Conservation (phyloP, 2,329 filamentous ascomycete species). For the Curvularia eragrostidis region DNA sequence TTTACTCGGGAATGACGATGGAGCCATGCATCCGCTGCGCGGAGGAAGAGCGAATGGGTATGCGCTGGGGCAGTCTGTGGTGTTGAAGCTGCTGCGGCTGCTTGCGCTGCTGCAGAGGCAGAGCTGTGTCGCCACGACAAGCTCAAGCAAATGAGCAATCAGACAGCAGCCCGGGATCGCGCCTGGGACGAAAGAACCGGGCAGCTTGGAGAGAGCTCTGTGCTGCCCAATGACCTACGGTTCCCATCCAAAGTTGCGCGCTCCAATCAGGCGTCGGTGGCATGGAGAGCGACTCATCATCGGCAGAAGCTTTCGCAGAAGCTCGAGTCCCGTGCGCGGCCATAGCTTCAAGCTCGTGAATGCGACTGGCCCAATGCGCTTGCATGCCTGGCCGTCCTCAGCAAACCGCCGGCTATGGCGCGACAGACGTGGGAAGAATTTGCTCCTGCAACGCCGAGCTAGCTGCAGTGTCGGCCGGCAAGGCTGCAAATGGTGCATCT, state of each 20-base stretch:
- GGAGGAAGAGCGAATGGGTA: background rate
- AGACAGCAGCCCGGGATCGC: conserved; percentile 15
- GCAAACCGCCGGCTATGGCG: conserved; percentile 15
- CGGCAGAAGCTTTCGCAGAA: conserved; percentile 12
- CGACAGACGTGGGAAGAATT: conserved; percentile 10
- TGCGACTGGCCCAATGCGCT: conserved; percentile 12
- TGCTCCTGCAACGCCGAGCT: conserved; percentile 15
- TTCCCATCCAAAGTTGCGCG: conserved; percentile 11
- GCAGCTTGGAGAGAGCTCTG: conserved; percentile 15
- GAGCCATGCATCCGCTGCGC: conserved; percentile 6
- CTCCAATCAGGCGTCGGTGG: conserved; percentile 17
- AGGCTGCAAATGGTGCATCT: conserved; percentile 8
- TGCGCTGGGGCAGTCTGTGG: conserved; percentile 5
- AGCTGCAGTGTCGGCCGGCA: conserved; percentile 15
- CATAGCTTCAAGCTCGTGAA: conserved; percentile 9
- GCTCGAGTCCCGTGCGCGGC: conserved; percentile 16
- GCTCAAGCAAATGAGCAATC: conserved; percentile 18
- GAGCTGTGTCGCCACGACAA: conserved; percentile 19
- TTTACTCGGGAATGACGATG: conserved; percentile 8
- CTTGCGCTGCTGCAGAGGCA: conserved; percentile 5
- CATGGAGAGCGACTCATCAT: conserved; percentile 16
- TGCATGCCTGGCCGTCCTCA: conserved; percentile 7
- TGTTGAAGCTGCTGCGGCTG: background rate
- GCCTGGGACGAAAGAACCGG: conserved; percentile 16
- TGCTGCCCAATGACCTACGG: conserved; percentile 21